A percentile compares a stretch with the other conserved stretches of the same genome.
Conservation (phyloP, 2,329 filamentous ascomycete species). For the Penicillium sp. region DNA sequence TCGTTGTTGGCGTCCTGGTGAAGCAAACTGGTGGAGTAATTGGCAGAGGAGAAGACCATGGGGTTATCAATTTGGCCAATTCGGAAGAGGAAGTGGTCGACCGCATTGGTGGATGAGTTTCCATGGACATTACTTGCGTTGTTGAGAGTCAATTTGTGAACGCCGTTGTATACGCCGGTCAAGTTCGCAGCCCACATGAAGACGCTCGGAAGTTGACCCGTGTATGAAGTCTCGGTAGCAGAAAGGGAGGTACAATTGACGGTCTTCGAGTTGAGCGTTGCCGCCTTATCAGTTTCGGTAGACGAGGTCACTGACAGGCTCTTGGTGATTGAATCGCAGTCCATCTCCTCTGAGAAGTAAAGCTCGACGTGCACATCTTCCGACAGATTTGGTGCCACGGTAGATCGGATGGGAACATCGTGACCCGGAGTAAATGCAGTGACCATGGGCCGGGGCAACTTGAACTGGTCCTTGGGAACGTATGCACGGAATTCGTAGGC, state of each 20-base stretch:
- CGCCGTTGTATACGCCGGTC: slow-evolving; percentile 58
- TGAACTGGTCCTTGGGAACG: slow-evolving; percentile 53
- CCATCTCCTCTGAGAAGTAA: slow-evolving; percentile 60
- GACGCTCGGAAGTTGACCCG: slow-evolving; percentile 53
- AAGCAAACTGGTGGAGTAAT: slow-evolving; percentile 58
- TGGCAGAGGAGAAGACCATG: slow-evolving; percentile 57
- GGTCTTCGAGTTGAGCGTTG: slow-evolving; percentile 44
- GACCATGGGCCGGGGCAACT: slow-evolving; percentile 54
- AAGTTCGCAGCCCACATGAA: slow-evolving; percentile 56
- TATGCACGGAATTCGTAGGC: slow-evolving; percentile 61
- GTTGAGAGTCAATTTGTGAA: slow-evolving; percentile 58
- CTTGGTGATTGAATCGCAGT: slow-evolving; percentile 54
- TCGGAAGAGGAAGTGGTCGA: slow-evolving; percentile 62
- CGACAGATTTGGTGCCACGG: slow-evolving; percentile 37
- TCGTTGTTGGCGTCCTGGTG: slow-evolving; percentile 41
- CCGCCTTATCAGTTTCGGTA: slow-evolving; percentile 47
- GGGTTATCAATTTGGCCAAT: slow-evolving; percentile 59
- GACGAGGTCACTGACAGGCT: slow-evolving; percentile 54
- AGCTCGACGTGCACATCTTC: slow-evolving; percentile 50
- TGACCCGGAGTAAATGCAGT: slow-evolving; percentile 62
- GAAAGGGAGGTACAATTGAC: slow-evolving; percentile 47
- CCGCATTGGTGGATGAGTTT: slow-evolving; percentile 47
- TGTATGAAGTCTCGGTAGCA: slow-evolving; percentile 35
- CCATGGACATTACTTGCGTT: slow-evolving; percentile 50
- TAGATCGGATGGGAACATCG: slow-evolving; percentile 56